Evolutionary conservation across 345 rosid genomes (phyloP).

Genomic region (Zanthoxylum bungeanum): DNA sequence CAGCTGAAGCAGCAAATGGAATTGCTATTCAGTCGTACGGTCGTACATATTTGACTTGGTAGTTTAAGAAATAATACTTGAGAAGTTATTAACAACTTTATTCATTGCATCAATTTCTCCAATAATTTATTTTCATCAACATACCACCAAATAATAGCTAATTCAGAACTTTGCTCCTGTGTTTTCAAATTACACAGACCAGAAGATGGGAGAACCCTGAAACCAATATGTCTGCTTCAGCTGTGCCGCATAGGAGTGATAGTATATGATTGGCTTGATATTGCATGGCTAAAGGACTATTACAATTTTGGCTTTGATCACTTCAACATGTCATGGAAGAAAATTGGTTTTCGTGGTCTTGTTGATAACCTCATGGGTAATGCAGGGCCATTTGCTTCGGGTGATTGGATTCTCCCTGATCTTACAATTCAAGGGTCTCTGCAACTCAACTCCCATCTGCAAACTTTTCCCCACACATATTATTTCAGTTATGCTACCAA

Average conservation of each 20-base stretch:
- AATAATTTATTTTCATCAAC: background rate
- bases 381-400: constrained; percentile 75
- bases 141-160: background rate
- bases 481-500: constrained; percentile 95
- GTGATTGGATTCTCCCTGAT: constrained; percentile 95
- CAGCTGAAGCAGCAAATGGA: background rate
- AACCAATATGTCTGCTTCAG: constrained; percentile 72
- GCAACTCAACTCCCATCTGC: constrained; percentile 47
- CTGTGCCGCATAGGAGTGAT: constrained; percentile 75
- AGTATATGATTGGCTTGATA: constrained; percentile 92
- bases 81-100: background rate
- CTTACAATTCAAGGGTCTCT: constrained; percentile 88
- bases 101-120: background rate
- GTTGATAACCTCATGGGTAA: constrained; percentile 66
- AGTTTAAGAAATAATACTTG: background rate
- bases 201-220: constrained; percentile 78
- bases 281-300: constrained; percentile 73
- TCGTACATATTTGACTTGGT: background rate
- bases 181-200: constrained; percentile 45
- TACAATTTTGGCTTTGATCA: constrained; percentile 97
- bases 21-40: background rate
- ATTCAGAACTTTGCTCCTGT: background rate
- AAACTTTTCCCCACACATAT: constrained; percentile 72
- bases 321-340: constrained; percentile 76
- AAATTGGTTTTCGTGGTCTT: constrained; percentile 67